A percentile compares a stretch with the other conserved stretches of the same genome.
These are phyloP conservation scores for Avena atlantica DNA, from an alignment of 176 grass and related monocot genomes.

Conservation along the genomic window DNA sequence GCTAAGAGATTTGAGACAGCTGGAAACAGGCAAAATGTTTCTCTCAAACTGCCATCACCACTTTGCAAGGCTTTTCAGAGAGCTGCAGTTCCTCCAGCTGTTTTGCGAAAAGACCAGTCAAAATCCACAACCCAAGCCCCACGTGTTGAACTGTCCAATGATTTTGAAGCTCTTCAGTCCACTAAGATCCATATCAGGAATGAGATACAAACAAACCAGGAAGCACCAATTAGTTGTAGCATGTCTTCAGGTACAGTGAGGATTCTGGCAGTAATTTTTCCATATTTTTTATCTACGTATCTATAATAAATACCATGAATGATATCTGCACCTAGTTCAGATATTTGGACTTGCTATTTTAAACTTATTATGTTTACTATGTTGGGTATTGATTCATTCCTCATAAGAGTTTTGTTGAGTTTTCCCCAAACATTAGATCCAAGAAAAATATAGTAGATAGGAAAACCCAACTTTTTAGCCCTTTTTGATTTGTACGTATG, in stretches of 20 bases:
- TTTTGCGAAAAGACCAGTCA: constrained; percentile 31
- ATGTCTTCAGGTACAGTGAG: constrained; percentile 48
- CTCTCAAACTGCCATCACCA: constrained; percentile 31
- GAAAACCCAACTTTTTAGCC: not conserved
- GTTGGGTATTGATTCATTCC: not conserved
- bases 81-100: not conserved
- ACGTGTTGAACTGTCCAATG: not conserved
- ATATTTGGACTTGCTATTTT: not conserved
- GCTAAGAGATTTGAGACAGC: constrained; percentile 6
- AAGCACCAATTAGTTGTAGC: constrained; percentile 17
- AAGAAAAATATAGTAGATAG: not conserved
- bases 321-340: not conserved
- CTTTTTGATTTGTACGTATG: not conserved
- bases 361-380: constrained; percentile 3
- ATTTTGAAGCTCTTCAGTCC: constrained; percentile 10
- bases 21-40: constrained; percentile 28
- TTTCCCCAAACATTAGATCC: not conserved
- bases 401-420: not conserved
- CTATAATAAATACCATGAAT: constrained; percentile 28
- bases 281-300: not conserved
- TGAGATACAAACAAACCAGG: constrained; percentile 21
- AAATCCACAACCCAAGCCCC: not conserved
- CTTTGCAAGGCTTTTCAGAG: constrained; percentile 13
- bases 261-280: not conserved
- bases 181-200: not conserved